These are phyloP conservation scores for Plantago ovata DNA, from an alignment of 257 asterid species.

Conservation along the genomic window DNA sequence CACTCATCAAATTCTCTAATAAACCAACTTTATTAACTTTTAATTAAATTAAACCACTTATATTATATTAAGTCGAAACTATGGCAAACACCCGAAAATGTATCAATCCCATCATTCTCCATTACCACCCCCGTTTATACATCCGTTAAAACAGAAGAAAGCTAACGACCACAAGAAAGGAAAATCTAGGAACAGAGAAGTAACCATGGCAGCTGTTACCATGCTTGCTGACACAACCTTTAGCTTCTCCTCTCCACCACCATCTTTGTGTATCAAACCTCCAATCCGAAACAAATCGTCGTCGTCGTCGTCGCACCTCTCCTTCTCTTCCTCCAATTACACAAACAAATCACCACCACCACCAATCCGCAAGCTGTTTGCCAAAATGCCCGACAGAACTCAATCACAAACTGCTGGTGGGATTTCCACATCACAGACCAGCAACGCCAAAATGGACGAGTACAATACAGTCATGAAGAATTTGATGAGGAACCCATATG, in stretches of 20 bases:
- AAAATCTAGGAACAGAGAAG: constrained; percentile 3
- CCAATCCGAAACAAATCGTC: constrained; percentile 22
- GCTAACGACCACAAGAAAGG: constrained; percentile 8
- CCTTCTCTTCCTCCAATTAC: constrained; percentile 23
- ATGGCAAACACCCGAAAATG: too few species aligned
- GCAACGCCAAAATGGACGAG: constrained; percentile 52
- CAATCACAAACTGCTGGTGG: constrained; percentile 26
- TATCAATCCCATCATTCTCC: too few species aligned
- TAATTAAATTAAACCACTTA: too few species aligned
- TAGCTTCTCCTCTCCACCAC: constrained; percentile 19
- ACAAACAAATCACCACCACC: constrained; percentile 6
- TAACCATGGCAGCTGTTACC: constrained; percentile 36
- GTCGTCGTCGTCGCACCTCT: too few species aligned
- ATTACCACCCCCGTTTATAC: too few species aligned
- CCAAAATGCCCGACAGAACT: constrained; percentile 39
- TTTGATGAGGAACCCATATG: constrained; percentile 93
- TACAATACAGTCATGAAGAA: constrained; percentile 77
- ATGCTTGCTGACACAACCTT: constrained; percentile 1
- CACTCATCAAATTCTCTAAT: too few species aligned
- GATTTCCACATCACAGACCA: constrained; percentile 14
- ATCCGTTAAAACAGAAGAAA: neutral
- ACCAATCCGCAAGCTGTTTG: constrained; percentile 28
- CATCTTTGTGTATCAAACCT: constrained; percentile 9
- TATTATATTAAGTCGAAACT: too few species aligned
- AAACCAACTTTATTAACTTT: too few species aligned